Percentiles rank a stretch among this genome's conserved stretches.
phyloP scores from a whole-genome alignment of 495 filamentous ascomycete genomes.

The Lasiosphaeria miniovina region DNA sequence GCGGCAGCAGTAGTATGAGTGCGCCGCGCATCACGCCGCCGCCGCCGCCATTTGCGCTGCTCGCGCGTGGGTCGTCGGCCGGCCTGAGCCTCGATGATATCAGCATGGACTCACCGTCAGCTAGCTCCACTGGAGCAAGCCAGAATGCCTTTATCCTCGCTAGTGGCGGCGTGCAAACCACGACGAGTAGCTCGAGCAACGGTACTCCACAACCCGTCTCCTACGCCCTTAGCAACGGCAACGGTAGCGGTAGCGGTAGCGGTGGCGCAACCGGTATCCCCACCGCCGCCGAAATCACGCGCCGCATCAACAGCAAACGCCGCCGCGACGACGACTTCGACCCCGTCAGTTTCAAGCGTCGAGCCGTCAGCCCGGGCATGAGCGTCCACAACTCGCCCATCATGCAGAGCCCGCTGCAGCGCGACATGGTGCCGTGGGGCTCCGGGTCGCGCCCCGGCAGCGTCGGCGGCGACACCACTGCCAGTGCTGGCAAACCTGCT shows the following conservation, averaged over 20 bases:
- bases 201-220: slow-evolving; percentile 22
- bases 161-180: slow-evolving; percentile 13
- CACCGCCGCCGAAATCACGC: slow-evolving; percentile 62
- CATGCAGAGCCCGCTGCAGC: slow-evolving; percentile 75
- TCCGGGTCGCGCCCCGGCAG: slow-evolving; percentile 53
- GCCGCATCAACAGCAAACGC: slow-evolving; percentile 69
- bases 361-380: slow-evolving; percentile 90
- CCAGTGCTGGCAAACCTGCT: background rate
- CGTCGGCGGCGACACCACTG: slow-evolving; percentile 50
- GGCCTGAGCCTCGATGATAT: slow-evolving; percentile 67
- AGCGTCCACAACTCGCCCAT: slow-evolving; percentile 86
- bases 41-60: slow-evolving; percentile 53
- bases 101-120: slow-evolving; percentile 68
- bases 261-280: slow-evolving; percentile 20
- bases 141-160: slow-evolving; percentile 21
- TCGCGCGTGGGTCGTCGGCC: slow-evolving; percentile 53
- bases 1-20: slow-evolving; percentile 39
- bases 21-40: slow-evolving; percentile 64
- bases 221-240: slow-evolving; percentile 8
- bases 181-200: slow-evolving; percentile 27
- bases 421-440: slow-evolving; percentile 70
- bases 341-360: slow-evolving; percentile 81
- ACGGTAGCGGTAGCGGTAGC: slow-evolving; percentile 46
- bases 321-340: slow-evolving; percentile 91
- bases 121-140: slow-evolving; percentile 29